Base-by-base conservation (phyloP, 2,329 filamentous ascomycete genomes). In the Metarhizium guizhouense region DNA sequence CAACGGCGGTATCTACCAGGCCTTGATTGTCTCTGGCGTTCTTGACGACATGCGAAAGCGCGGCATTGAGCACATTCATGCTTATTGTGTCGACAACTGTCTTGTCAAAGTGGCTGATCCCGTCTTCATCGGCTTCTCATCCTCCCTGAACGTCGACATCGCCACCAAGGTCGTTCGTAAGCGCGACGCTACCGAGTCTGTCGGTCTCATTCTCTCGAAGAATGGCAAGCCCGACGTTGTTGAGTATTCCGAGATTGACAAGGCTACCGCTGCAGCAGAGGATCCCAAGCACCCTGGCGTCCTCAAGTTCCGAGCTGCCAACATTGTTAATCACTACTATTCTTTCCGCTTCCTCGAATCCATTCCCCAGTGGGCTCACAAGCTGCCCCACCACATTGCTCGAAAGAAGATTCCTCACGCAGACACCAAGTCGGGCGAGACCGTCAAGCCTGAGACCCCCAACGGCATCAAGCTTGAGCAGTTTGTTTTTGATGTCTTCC, bases 311-410 rank as follows among this genome's bases (percentile, higher is more conserved):
- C 88, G 94, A 59, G 93, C 94, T 56, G 94, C 93, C 67, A 99
- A 99, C 78, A 99, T 99, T 65, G 94, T 99, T 76, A 99, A 99
- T 80, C 94, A 99, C 81, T 99, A 97, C 83, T 99, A 99, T 78
- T 95, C 90, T 50, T 93, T 92, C 79, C 77, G 82, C 63, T 97
- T 96, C 81, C 82, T 99, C 51, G 88, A 96, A 72, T 87, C 84
- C 60, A 96, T 96, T 64, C 91, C 94, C 56, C 76, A 84, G 64
- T 96, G 90, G 89, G 85, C 83, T 18, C 81, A 91, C 75, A 84
- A 86, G 71, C 83, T 99, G 53, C 93, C 93, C 16, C 94, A 97
- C 72, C 94, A 99, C 78, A 86, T 99, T 60, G 94, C 94, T 48
- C 85, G 88, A 72, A 99, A 99, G 87, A 99, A 99, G 88, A 99